Conservation (phyloP, 495 filamentous ascomycete genomes). For the Bacidia rubella region DNA sequence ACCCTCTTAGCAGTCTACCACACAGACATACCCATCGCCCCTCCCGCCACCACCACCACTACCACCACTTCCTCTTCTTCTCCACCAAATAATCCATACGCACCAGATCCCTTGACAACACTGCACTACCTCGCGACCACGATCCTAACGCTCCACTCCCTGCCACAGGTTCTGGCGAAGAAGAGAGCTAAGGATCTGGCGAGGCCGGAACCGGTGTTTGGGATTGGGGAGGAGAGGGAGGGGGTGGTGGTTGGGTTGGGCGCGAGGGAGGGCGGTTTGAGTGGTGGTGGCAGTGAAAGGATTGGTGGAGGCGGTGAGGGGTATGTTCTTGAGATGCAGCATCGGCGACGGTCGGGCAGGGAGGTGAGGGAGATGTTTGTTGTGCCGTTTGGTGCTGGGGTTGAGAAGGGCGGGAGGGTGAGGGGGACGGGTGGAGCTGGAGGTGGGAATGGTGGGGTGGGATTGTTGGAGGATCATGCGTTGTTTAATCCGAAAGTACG, state of each 20-base stretch:
- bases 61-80: background rate
- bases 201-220: constrained; percentile 57
- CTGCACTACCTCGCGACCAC: constrained; percentile 56
- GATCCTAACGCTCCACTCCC: constrained; percentile 45
- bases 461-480: constrained; percentile 64
- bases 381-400: constrained; percentile 45
- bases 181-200: constrained; percentile 59
- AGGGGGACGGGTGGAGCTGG: constrained; percentile 39
- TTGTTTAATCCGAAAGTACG: constrained; percentile 38
- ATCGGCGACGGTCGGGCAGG: constrained; percentile 66
- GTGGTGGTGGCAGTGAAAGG: constrained; percentile 5
- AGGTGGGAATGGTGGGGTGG: constrained; percentile 20
- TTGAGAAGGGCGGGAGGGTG: constrained; percentile 20
- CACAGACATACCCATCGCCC: constrained; percentile 41
- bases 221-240: constrained; percentile 58
- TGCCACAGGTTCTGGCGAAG: constrained; percentile 53
- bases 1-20: constrained; percentile 56
- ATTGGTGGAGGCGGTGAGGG: constrained; percentile 30
- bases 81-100: constrained; percentile 35
- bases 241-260: constrained; percentile 50
- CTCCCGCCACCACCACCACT: background rate
- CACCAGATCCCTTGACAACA: constrained; percentile 47
- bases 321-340: constrained; percentile 73
- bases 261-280: constrained; percentile 21
- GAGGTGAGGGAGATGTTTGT: constrained; percentile 67